Conservation (phyloP, 441 rosid genomes). For the Gossypium lobatum region DNA sequence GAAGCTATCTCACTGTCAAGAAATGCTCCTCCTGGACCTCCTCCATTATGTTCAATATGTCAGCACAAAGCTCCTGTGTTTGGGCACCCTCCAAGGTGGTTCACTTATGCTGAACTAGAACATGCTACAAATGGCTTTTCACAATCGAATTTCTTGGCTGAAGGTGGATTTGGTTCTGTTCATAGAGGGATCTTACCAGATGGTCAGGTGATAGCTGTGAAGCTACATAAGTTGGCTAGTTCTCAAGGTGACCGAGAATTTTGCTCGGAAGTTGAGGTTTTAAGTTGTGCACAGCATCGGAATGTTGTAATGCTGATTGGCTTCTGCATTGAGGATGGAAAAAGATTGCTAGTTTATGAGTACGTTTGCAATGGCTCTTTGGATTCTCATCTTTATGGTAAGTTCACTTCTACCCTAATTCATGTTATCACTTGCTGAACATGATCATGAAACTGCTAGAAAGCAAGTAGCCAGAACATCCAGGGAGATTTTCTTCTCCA, state of each 20-base stretch:
- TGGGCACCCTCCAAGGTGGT: slow-evolving; percentile 76
- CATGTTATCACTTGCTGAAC: neutral
- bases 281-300: slow-evolving; percentile 75
- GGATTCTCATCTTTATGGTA: slow-evolving; percentile 72
- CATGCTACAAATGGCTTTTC: slow-evolving; percentile 57
- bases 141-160: slow-evolving; percentile 57
- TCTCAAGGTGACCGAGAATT: slow-evolving; percentile 70
- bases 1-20: slow-evolving; percentile 57
- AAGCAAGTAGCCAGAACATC: neutral
- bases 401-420: slow-evolving; percentile 6
- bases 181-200: slow-evolving; percentile 52
- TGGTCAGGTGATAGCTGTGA: slow-evolving; percentile 64
- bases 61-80: slow-evolving; percentile 63
- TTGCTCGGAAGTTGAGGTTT: slow-evolving; percentile 72
- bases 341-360: slow-evolving; percentile 64
- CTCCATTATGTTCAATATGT: slow-evolving; percentile 67
- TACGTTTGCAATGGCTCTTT: slow-evolving; percentile 67
- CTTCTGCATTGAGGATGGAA: slow-evolving; percentile 58
- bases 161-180: slow-evolving; percentile 76
- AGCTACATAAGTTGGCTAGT: slow-evolving; percentile 64
- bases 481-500: slow-evolving; percentile 3
- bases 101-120: slow-evolving; percentile 46
- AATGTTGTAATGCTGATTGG: slow-evolving; percentile 72
- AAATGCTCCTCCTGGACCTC: slow-evolving; percentile 58
- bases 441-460: neutral